Evolutionary conservation across 257 asterid species (phyloP).

Genomic region (Rubia yunnanensis): DNA sequence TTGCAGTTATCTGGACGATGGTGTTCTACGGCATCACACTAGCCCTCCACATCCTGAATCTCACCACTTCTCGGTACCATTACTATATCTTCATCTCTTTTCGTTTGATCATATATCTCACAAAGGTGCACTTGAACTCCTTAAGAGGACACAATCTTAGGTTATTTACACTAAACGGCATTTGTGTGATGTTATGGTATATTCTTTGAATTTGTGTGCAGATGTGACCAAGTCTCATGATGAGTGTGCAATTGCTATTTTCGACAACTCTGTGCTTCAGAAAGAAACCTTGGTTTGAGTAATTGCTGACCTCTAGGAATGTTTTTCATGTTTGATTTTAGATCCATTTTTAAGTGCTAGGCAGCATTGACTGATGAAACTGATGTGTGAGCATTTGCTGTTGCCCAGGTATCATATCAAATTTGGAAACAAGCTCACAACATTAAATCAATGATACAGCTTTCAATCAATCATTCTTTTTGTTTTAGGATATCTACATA

Average conservation of each 20-base stretch:
- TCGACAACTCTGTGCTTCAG: no score
- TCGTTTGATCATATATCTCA: neutral
- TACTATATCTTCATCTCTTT: no score
- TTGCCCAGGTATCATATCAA: no score
- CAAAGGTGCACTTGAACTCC: neutral
- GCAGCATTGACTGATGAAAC: no score
- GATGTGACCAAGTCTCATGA: no score
- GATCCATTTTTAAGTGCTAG: no score
- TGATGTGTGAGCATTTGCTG: neutral
- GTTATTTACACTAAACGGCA: neutral
- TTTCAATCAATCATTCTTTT: no score
- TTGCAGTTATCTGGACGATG: no score
- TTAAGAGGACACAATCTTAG: neutral
- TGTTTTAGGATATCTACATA: no score
- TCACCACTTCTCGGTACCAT: slow-evolving; percentile 48
- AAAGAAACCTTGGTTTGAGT: neutral
- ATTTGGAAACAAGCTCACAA: no score
- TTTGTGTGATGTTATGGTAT: neutral
- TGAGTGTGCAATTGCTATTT: neutral
- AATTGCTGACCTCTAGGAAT: neutral
- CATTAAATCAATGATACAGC: no score
- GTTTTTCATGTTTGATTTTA: neutral
- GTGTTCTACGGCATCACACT: slow-evolving; percentile 63
- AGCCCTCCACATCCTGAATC: slow-evolving; percentile 45
- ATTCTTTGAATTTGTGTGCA: neutral